These are phyloP conservation scores for Fusarium xylarioides DNA, from an alignment of 2,329 filamentous ascomycete genomes.

Conservation along the genomic window DNA sequence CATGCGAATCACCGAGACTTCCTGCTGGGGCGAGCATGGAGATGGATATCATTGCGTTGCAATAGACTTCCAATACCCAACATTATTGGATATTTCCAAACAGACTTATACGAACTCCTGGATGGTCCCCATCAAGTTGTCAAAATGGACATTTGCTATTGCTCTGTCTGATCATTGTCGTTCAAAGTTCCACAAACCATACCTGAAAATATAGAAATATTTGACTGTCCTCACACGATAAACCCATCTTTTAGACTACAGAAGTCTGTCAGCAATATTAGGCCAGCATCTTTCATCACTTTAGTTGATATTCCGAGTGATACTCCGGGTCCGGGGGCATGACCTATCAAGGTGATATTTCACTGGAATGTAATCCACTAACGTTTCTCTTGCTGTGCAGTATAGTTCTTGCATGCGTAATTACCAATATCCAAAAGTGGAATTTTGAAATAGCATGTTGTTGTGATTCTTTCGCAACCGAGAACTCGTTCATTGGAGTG, in stretches of 20 bases:
- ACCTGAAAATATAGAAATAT: too few relatives aligned
- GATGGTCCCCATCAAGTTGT: not conserved
- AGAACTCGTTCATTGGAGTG: not conserved
- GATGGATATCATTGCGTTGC: conserved; percentile 26
- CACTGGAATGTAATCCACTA: not conserved
- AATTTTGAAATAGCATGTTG: not conserved
- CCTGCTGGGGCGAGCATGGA: conserved; percentile 24
- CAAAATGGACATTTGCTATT: not conserved
- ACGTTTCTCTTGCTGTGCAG: not conserved
- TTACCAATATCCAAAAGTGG: not conserved
- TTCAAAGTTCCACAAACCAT: not conserved
- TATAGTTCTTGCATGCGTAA: not conserved
- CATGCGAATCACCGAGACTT: conserved; percentile 13
- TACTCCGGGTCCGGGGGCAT: too few relatives aligned
- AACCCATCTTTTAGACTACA: not conserved
- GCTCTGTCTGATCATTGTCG: not conserved
- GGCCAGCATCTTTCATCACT: not conserved
- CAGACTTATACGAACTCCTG: not conserved
- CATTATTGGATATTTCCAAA: not conserved
- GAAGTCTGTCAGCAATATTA: not conserved
- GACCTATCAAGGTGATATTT: not conserved
- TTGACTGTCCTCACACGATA: not conserved
- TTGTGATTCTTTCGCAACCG: not conserved
- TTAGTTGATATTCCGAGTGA: too few relatives aligned
- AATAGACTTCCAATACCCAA: not conserved